These are phyloP conservation scores for Ophioceras dolichostomum DNA, from an alignment of 2,329 filamentous ascomycete genomes.

Conservation along the genomic window DNA sequence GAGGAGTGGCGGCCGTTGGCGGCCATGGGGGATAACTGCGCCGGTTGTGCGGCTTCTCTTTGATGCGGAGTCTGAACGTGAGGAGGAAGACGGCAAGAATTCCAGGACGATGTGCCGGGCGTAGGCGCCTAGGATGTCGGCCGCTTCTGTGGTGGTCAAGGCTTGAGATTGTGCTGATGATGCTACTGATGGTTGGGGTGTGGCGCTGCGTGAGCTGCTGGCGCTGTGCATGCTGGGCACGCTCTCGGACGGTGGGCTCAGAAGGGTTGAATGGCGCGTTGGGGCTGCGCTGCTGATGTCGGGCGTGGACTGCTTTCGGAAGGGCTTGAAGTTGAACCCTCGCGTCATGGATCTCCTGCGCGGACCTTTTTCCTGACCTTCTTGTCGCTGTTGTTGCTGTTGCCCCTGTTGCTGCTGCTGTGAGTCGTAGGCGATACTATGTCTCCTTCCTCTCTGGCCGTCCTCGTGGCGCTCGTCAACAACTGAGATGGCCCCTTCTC, in stretches of 20 bases:
- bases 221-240: background rate
- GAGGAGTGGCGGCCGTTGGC: conserved; percentile 14
- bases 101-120: conserved; percentile 2
- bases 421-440: background rate
- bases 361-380: background rate
- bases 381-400: background rate
- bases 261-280: no score
- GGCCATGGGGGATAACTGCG: background rate
- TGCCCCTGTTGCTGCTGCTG: background rate
- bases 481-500: background rate
- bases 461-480: background rate
- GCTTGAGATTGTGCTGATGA: background rate
- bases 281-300: background rate
- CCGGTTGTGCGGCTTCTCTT: no score
- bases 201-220: background rate
- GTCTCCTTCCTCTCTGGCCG: no score
- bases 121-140: conserved; percentile 1
- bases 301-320: background rate
- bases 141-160: background rate
- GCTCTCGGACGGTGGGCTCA: background rate
- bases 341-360: background rate
- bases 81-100: no score
- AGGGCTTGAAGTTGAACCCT: conserved; percentile 2
- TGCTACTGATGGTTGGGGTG: background rate
- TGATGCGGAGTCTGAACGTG: no score